Evolutionary conservation across 2,329 filamentous ascomycete genomes (phyloP).

Genomic region (Penicillium nordicum): DNA sequence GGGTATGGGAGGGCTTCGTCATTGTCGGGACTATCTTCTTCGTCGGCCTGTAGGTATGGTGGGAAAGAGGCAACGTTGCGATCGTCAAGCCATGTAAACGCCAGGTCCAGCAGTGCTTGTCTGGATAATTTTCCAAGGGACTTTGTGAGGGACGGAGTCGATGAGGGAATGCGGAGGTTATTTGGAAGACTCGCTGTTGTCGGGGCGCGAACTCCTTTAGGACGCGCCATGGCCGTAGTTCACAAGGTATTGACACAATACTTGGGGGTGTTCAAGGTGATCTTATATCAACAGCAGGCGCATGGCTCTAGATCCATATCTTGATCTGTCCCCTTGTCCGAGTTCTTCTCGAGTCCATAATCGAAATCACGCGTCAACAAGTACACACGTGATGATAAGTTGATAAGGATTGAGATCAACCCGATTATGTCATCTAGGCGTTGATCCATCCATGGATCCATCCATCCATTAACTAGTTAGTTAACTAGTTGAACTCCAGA

Average conservation of each 20-base stretch:
- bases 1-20: slow-evolving; percentile 67
- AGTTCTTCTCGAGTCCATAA: not conserved
- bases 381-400: slow-evolving; percentile 6
- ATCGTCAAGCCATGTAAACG: slow-evolving; percentile 72
- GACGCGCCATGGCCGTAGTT: slow-evolving; percentile 29
- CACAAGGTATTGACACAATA: not conserved
- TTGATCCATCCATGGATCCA: no score
- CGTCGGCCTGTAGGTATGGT: slow-evolving; percentile 56
- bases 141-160: slow-evolving; percentile 63
- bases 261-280: no score
- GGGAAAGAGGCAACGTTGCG: slow-evolving; percentile 58
- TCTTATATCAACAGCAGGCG: not conserved
- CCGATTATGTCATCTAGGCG: not conserved
- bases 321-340: not conserved
- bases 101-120: slow-evolving; percentile 67
- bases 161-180: slow-evolving; percentile 63
- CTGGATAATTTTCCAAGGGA: slow-evolving; percentile 68
- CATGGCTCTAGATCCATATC: not conserved
- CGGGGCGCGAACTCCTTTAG: slow-evolving; percentile 51
- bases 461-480: no score
- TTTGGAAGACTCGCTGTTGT: slow-evolving; percentile 70
- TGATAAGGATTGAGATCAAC: not conserved
- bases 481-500: no score
- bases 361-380: slow-evolving; percentile 1
- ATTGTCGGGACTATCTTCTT: slow-evolving; percentile 51